Evolutionary conservation across 306 rosid genomes (phyloP), one percentile per base, ranked within the genome.

Genomic region (Cicer arietinum): DNA sequence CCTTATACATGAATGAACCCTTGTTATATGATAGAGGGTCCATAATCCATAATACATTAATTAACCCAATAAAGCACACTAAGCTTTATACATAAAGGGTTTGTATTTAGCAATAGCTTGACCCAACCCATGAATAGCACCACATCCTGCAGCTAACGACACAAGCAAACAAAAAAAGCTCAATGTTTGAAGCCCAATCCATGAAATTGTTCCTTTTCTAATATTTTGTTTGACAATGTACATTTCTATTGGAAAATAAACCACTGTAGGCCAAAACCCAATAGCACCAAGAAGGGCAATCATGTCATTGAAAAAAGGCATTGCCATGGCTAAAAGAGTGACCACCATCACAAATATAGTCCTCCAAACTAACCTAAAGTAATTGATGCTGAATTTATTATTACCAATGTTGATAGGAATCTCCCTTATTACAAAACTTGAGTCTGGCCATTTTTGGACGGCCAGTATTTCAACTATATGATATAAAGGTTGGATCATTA

Each of bases 231-330:
- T 84, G 18, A 25, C 84, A 59, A 87, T 87, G 67, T 74, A 81
- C 94, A 89, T 89, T 82, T 89, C 77, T 51, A 91, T 51, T 0
- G 92, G 94, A 69, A 91, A 81, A 73, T 84, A 89, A 0, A 91
- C 84, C 1, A 82, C 87, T 10, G 80, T 48, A 4, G 90, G 91
- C 97, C 94, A 89, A 47, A 83, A 89, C 25, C 86, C 89, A 2
- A 86, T 10, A 7, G 88, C 88, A 9, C 91, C 93, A 10, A 86
- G 79, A 17, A 89, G 79, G 1, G 87, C 89, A 7, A 89, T 75
- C 88, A 87, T 83, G 65, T 77, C 79, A 18, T 86, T 81, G 77
- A 89, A 89, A 72, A 86, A 89, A 0, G 91, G 89, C 71, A 89
- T 71, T 11, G 87, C 89, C 85, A 81, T 84, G 0, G 87, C 88